Percentiles rank a stretch among this genome's conserved stretches.
phyloP scores from a whole-genome alignment of 1,139 yeast genomes.

The Scheffersomyces quercinus region DNA sequence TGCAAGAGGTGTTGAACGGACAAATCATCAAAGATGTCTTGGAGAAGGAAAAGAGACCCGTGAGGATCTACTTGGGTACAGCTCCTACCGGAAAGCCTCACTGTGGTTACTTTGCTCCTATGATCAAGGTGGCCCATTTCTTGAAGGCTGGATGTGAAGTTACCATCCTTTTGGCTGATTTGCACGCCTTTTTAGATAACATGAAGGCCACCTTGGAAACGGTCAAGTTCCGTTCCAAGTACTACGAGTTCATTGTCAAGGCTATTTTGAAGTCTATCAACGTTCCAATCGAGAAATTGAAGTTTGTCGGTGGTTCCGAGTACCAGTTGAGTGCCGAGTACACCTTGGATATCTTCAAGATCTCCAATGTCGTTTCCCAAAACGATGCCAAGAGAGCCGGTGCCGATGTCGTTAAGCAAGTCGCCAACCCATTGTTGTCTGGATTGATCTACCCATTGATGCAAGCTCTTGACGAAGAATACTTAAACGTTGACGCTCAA shows the following conservation, averaged over 20 bases:
- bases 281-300: constrained; percentile 87
- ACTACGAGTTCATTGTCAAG: constrained; percentile 81
- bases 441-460: constrained; percentile 96
- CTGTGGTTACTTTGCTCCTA: constrained; percentile 97
- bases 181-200: constrained; percentile 96
- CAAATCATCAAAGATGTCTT: constrained; percentile 85
- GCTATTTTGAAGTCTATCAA: constrained; percentile 81
- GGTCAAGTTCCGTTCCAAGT: constrained; percentile 83
- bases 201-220: constrained; percentile 98
- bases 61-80: constrained; percentile 91
- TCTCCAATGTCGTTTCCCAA: constrained; percentile 82
- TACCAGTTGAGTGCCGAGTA: constrained; percentile 79
- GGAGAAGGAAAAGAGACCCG: constrained; percentile 77
- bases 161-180: constrained; percentile 88
- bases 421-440: constrained; percentile 85
- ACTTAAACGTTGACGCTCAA: constrained; percentile 86
- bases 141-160: constrained; percentile 96
- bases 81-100: constrained; percentile 96
- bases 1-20: constrained; percentile 89
- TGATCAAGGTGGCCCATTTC: constrained; percentile 95
- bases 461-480: constrained; percentile 98
- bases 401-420: constrained; percentile 99
- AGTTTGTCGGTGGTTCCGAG: constrained; percentile 82
- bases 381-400: constrained; percentile 99
- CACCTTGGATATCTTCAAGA: constrained; percentile 83